Evolutionary conservation across 768 basidiomycete genomes (phyloP).

Genomic region (Lactarius tabidus): DNA sequence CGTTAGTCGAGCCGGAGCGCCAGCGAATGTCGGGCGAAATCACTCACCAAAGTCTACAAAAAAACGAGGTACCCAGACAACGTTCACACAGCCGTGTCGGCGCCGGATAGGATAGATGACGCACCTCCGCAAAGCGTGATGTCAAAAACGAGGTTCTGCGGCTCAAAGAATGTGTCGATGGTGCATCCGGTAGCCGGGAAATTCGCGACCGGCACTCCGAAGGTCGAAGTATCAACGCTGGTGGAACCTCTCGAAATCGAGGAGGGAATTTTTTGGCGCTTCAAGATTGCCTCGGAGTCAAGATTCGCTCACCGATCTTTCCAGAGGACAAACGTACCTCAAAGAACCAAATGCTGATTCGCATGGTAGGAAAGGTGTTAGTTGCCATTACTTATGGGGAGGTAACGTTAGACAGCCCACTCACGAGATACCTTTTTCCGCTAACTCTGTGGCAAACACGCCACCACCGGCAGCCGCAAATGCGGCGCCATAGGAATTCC

Average conservation of each 20-base stretch:
- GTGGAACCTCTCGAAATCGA: slow-evolving; percentile 34
- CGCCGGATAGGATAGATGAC: slow-evolving; percentile 25
- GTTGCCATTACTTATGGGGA: background rate
- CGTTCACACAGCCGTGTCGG: too few relatives aligned
- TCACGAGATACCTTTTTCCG: slow-evolving; percentile 59
- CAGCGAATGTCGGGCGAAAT: background rate
- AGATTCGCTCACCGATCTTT: slow-evolving; percentile 1
- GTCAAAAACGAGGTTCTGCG: slow-evolving; percentile 69
- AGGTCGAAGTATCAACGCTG: slow-evolving; percentile 48
- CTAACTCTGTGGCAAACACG: slow-evolving; percentile 70
- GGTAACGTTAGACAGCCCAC: slow-evolving; percentile 27
- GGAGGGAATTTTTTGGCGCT: slow-evolving; percentile 46
- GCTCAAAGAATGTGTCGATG: slow-evolving; percentile 49
- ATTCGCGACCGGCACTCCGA: slow-evolving; percentile 65
- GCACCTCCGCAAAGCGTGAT: slow-evolving; percentile 66
- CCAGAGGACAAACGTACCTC: slow-evolving; percentile 34
- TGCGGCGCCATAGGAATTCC: slow-evolving; percentile 56
- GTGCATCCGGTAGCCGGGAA: slow-evolving; percentile 58
- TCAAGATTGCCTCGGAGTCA: background rate
- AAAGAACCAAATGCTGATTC: slow-evolving; percentile 59
- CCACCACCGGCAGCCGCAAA: slow-evolving; percentile 70
- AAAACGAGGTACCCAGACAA: too few relatives aligned
- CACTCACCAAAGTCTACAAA: slow-evolving; percentile 7
- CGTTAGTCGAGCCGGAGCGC: slow-evolving; percentile 4
- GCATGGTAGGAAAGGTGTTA: background rate